These are phyloP conservation scores for Aurifilum marmelostoma DNA, from an alignment of 2,329 filamentous ascomycete genomes.

Conservation along the genomic window DNA sequence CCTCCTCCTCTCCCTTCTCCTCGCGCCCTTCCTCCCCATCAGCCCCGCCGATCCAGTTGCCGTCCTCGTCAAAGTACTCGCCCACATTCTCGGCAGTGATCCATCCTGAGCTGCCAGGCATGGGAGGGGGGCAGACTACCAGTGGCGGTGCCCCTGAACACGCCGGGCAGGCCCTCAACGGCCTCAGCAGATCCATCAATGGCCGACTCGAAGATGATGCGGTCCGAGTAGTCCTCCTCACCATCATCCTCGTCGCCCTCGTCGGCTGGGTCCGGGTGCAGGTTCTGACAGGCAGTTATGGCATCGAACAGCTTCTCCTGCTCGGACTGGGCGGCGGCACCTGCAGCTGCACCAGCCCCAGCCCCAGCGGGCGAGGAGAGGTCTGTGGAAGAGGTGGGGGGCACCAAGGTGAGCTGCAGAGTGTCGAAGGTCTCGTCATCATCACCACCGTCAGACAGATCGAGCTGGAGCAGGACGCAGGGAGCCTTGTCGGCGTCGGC, in stretches of 20 bases:
- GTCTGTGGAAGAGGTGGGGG: constrained; percentile 38
- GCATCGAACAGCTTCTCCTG: constrained; percentile 65
- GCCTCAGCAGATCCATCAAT: constrained; percentile 61
- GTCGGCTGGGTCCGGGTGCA: constrained; percentile 72
- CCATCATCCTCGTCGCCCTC: constrained; percentile 64
- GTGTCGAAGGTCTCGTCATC: constrained; percentile 67
- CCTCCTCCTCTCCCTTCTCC: constrained; percentile 63
- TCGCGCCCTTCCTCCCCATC: constrained; percentile 41
- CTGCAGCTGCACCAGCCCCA: not conserved
- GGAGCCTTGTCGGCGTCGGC: constrained; percentile 41
- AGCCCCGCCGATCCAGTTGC: constrained; percentile 69
- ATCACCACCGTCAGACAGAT: constrained; percentile 61
- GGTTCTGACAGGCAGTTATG: constrained; percentile 73
- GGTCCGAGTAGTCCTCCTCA: constrained; percentile 52
- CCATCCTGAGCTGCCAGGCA: constrained; percentile 75
- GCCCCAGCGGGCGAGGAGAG: constrained; percentile 31
- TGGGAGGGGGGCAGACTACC: constrained; percentile 65
- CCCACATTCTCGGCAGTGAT: constrained; percentile 91
- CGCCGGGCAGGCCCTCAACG: constrained; percentile 60
- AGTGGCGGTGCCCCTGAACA: constrained; percentile 50
- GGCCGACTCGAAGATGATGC: constrained; percentile 62
- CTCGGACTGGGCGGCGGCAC: constrained; percentile 36
- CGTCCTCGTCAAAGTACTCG: constrained; percentile 79
- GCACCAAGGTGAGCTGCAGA: constrained; percentile 70
- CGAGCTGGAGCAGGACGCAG: constrained; percentile 70